Evolutionary conservation across 257 asterid species (phyloP).

Genomic region (Solanum arcanum): DNA sequence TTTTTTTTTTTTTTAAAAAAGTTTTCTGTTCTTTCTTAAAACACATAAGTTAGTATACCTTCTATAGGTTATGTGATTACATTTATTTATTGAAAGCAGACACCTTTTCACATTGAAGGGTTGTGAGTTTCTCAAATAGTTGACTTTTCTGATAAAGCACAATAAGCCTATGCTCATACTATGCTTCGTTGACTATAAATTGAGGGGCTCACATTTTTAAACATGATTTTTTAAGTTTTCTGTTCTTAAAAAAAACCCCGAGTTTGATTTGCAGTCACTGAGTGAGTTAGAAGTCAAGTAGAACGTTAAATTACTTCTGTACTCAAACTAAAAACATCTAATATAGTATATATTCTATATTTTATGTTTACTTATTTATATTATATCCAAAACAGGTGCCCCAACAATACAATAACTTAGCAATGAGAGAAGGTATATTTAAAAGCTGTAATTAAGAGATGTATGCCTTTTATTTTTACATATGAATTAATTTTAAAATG

Average conservation of each 20-base stretch:
- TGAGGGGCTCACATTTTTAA: background rate
- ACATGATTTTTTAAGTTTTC: background rate
- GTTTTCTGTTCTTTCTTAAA: background rate
- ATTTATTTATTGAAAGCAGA: too few species aligned
- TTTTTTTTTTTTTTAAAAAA: too few species aligned
- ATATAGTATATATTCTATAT: background rate
- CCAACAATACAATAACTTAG: background rate
- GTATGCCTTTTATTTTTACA: background rate
- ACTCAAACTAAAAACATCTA: background rate
- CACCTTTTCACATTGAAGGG: background rate
- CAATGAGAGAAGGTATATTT: background rate
- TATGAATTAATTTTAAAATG: background rate
- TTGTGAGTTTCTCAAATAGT: background rate
- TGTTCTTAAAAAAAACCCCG: background rate
- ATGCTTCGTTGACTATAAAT: background rate
- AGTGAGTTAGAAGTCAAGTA: background rate
- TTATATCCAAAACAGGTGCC: too few species aligned
- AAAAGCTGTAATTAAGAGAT: background rate
- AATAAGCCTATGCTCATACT: background rate
- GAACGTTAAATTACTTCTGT: background rate
- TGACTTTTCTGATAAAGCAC: background rate
- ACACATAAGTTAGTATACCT: background rate
- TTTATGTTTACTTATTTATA: background rate
- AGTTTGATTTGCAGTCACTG: background rate
- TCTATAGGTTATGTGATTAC: background rate